Evolutionary conservation across 164 flowering plant genomes (phyloP).

Genomic region (Macadamia tetraphylla): DNA sequence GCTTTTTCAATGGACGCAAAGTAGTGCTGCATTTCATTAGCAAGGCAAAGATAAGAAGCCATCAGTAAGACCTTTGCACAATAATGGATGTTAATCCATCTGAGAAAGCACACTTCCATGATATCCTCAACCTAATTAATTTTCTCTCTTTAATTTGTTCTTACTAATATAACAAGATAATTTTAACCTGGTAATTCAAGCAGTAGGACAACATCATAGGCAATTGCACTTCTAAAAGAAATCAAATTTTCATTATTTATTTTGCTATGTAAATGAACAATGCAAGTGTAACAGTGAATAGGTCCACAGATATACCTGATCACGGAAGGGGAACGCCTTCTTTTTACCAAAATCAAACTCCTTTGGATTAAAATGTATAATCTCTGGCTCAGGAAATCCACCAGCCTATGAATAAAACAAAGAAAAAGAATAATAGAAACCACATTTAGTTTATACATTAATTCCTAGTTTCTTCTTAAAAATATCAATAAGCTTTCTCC

Average conservation of each 20-base stretch:
- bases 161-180: too few relatives aligned
- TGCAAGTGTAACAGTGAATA: too few relatives aligned
- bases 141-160: too few relatives aligned
- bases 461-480: not conserved
- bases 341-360: conserved; percentile 95
- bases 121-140: too few relatives aligned
- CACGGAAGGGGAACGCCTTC: conserved; percentile 96
- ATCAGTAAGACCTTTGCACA: not conserved
- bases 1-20: conserved; percentile 95
- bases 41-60: not conserved
- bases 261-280: not conserved
- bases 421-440: not conserved
- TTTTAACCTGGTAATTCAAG: too few relatives aligned
- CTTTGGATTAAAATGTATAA: conserved; percentile 85
- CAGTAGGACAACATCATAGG: too few relatives aligned
- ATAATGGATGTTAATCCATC: too few relatives aligned
- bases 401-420: conserved; percentile 51
- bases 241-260: not conserved
- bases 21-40: conserved; percentile 68
- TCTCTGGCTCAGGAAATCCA: conserved; percentile 95
- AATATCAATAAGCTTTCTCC: not conserved
- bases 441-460: not conserved
- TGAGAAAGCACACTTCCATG: too few relatives aligned
- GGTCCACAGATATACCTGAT: conserved; percentile 45
- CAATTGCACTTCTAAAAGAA: too few relatives aligned